Conservation (phyloP, 805 yeast species). For the Sugiyamaella smithiae region DNA sequence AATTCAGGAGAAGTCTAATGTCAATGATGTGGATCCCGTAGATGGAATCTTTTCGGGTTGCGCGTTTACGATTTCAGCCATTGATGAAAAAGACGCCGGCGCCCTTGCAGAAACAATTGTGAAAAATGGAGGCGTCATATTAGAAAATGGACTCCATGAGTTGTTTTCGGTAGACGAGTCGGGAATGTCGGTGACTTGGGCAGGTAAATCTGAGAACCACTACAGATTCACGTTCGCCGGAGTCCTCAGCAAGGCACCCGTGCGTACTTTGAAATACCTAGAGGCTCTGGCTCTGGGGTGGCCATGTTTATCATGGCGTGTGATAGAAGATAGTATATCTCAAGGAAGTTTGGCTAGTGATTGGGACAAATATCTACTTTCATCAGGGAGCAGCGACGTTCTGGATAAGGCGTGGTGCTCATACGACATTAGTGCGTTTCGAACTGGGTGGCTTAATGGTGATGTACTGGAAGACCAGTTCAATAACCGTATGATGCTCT, state of each 20-base stretch:
- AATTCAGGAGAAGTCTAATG: neutral
- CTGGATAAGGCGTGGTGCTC: constrained; percentile 33
- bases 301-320: constrained; percentile 71
- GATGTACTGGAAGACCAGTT: constrained; percentile 28
- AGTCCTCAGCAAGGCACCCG: constrained; percentile 53
- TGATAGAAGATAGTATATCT: constrained; percentile 49
- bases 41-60: constrained; percentile 19
- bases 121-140: constrained; percentile 23
- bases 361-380: constrained; percentile 59
- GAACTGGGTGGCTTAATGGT: constrained; percentile 22
- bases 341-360: constrained; percentile 28
- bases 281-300: constrained; percentile 79
- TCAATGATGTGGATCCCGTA: neutral
- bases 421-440: constrained; percentile 26
- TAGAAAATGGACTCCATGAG: constrained; percentile 22
- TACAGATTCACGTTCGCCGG: constrained; percentile 51
- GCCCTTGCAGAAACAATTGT: constrained; percentile 10
- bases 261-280: constrained; percentile 70
- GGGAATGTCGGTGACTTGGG: constrained; percentile 6
- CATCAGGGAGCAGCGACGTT: constrained; percentile 65
- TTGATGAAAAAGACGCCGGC: constrained; percentile 16
- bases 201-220: neutral
- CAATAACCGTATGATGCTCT: constrained; percentile 19
- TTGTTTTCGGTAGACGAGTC: constrained; percentile 16
- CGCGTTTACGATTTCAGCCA: constrained; percentile 21